A percentile compares a stretch with the other conserved stretches of the same genome.
These are phyloP conservation scores for Cladosporium phlei DNA, from an alignment of 2,329 filamentous ascomycete genomes.

Conservation along the genomic window DNA sequence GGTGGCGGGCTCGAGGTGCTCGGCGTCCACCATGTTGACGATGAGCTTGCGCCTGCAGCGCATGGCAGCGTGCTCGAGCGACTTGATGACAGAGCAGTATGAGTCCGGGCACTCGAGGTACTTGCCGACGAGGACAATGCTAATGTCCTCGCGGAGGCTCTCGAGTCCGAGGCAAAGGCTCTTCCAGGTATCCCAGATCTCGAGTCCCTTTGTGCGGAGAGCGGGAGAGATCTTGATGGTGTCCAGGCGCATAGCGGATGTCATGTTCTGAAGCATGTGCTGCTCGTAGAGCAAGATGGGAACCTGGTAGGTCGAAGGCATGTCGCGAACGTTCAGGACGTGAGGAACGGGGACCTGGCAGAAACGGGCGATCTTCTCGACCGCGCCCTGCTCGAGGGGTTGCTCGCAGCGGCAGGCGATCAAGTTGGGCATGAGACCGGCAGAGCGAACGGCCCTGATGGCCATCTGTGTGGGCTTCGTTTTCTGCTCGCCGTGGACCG, in stretches of 20 bases:
- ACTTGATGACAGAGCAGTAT: conserved; percentile 79
- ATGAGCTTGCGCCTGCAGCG: conserved; percentile 73
- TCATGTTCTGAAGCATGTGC: conserved; percentile 65
- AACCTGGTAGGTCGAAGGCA: conserved; percentile 88
- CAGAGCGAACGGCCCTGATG: conserved; percentile 76
- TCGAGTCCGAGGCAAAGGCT: conserved; percentile 63
- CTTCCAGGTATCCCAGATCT: conserved; percentile 78
- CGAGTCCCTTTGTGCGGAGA: conserved; percentile 57
- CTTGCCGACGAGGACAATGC: conserved; percentile 87
- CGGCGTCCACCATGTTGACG: conserved; percentile 78
- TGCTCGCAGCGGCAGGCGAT: conserved; percentile 89
- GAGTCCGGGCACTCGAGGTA: conserved; percentile 81
- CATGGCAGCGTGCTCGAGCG: conserved; percentile 89
- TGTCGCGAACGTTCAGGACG: conserved; percentile 81
- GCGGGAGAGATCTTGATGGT: conserved; percentile 43
- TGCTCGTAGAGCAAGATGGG: conserved; percentile 86
- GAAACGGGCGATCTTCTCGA: conserved; percentile 81
- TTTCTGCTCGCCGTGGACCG: conserved; percentile 76
- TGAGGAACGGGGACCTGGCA: conserved; percentile 84
- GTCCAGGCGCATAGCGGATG: conserved; percentile 61
- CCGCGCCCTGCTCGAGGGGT: conserved; percentile 66
- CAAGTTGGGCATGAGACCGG: conserved; percentile 60
- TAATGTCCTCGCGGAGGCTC: conserved; percentile 63
- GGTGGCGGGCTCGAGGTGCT: conserved; percentile 69
- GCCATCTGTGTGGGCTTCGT: conserved; percentile 95